phyloP scores from a whole-genome alignment of 2,329 filamentous ascomycete genomes.

The Fusarium hainanense region DNA sequence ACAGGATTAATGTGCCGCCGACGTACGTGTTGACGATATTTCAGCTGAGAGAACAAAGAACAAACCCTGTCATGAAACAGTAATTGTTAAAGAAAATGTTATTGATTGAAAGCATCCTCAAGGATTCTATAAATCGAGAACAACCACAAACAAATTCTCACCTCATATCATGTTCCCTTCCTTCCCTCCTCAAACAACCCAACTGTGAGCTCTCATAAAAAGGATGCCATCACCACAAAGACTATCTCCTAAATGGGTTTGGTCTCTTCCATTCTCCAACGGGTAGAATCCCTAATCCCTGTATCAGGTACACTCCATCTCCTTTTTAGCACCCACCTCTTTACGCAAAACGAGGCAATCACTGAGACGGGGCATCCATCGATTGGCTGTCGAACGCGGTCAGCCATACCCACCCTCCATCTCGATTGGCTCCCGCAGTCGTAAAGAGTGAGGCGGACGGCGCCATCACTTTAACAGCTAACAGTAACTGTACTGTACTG shows the following conservation, averaged over 20 bases:
- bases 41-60: conserved; percentile 7
- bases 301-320: conserved; percentile 33
- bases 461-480: conserved; percentile 20
- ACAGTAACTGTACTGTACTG: neutral
- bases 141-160: neutral
- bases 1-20: conserved; percentile 26
- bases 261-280: conserved; percentile 27
- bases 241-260: conserved; percentile 12
- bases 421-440: conserved; percentile 44
- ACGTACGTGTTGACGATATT: conserved; percentile 3
- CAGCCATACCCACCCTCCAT: conserved; percentile 36
- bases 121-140: conserved; percentile 3
- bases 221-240: conserved; percentile 30
- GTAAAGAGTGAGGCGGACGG: conserved; percentile 46
- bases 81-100: neutral
- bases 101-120: conserved; percentile 12
- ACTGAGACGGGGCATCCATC: conserved; percentile 40
- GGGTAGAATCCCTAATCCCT: conserved; percentile 33
- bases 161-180: conserved; percentile 10
- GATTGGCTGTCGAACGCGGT: conserved; percentile 42
- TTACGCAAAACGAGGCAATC: conserved; percentile 46
- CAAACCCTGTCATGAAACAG: neutral
- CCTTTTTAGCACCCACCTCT: conserved; percentile 37
- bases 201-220: conserved; percentile 15
- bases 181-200: conserved; percentile 3